These are phyloP conservation scores for Pachysandra terminalis DNA, from an alignment of 164 flowering plant species.

Conservation along the genomic window DNA sequence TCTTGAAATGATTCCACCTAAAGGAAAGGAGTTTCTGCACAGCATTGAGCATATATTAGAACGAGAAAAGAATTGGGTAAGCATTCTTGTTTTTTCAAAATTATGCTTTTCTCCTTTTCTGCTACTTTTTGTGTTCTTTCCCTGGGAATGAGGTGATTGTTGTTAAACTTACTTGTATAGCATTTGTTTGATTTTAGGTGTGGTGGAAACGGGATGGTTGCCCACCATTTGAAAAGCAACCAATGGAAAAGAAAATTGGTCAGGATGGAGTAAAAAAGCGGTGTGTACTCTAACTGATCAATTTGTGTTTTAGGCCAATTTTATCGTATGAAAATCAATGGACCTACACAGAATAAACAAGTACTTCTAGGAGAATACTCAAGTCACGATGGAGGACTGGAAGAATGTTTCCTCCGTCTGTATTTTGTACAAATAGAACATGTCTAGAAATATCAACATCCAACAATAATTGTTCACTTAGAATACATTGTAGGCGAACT, in stretches of 20 bases:
- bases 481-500: not conserved
- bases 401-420: no score
- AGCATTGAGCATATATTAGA: slow-evolving; percentile 88
- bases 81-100: slow-evolving; percentile 14
- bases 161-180: not conserved
- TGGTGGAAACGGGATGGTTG: slow-evolving; percentile 99
- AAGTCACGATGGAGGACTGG: no score
- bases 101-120: not conserved
- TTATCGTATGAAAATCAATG: not conserved
- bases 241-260: slow-evolving; percentile 52
- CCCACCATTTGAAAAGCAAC: slow-evolving; percentile 87
- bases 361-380: no score
- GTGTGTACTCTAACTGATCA: slow-evolving; percentile 33
- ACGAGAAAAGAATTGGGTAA: slow-evolving; percentile 96
- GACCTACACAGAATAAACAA: no score
- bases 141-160: not conserved
- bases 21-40: slow-evolving; percentile 84
- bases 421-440: no score
- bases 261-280: slow-evolving; percentile 75
- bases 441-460: not conserved
- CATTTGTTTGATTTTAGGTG: slow-evolving; percentile 36
- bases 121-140: slow-evolving; percentile 3
- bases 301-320: not conserved
- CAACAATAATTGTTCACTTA: not conserved
- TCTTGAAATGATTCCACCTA: slow-evolving; percentile 92